phyloP scores from a whole-genome alignment of 2,329 filamentous ascomycete species.

The Westerdykella ornata region DNA sequence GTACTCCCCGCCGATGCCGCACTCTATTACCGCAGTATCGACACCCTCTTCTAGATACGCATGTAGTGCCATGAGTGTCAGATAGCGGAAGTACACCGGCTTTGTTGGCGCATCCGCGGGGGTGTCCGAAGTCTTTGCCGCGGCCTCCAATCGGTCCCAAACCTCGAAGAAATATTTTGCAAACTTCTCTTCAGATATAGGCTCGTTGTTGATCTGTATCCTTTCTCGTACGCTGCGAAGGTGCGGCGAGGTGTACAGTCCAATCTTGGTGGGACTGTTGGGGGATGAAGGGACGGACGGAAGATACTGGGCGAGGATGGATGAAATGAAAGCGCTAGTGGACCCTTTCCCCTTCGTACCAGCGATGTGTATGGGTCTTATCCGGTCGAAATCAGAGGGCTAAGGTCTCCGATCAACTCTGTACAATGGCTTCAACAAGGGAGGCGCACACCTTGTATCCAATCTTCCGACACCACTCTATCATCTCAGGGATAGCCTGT shows the following conservation, averaged over 20 bases:
- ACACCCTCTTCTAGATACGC: constrained; percentile 72
- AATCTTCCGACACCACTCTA: constrained; percentile 66
- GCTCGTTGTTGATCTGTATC: constrained; percentile 69
- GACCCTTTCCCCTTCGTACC: constrained; percentile 95
- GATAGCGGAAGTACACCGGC: constrained; percentile 85
- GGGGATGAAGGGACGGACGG: constrained; percentile 30
- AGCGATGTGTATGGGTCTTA: constrained; percentile 72
- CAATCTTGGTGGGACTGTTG: constrained; percentile 50
- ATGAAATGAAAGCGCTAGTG: constrained; percentile 75
- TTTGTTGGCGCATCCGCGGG: constrained; percentile 54
- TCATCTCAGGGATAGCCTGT: constrained; percentile 72
- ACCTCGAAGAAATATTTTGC: constrained; percentile 74
- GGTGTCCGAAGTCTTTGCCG: constrained; percentile 46
- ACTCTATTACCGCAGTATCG: constrained; percentile 76
- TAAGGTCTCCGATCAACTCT: constrained; percentile 24
- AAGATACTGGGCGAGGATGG: constrained; percentile 62
- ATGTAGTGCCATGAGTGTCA: constrained; percentile 84
- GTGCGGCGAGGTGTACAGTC: constrained; percentile 81
- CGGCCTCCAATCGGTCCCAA: constrained; percentile 62
- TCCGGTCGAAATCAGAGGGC: constrained; percentile 54
- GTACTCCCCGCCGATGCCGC: constrained; percentile 88
- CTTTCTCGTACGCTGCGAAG: constrained; percentile 76
- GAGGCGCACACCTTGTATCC: constrained; percentile 60
- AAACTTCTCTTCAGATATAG: constrained; percentile 63
- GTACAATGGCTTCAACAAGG: not conserved